Percentiles rank a stretch among this genome's conserved stretches.
phyloP scores from a whole-genome alignment of 2,329 filamentous ascomycete genomes.

The Botrytis fragariae region DNA sequence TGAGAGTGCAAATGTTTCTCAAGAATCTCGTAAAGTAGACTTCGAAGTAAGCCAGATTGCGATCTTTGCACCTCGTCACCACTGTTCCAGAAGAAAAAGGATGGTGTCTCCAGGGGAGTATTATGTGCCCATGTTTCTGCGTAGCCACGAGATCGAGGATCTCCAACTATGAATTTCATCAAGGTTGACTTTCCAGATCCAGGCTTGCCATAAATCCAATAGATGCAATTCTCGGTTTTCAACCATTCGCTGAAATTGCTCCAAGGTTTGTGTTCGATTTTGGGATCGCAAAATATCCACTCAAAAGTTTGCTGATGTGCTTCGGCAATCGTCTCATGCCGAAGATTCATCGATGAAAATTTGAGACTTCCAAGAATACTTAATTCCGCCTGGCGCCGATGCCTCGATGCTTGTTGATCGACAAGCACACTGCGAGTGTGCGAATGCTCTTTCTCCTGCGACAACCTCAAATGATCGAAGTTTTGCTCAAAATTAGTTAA shows the following conservation, averaged over 20 bases:
- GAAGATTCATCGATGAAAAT: constrained; percentile 16
- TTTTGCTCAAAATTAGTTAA: neutral
- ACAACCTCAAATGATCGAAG: neutral
- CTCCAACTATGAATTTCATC: constrained; percentile 24
- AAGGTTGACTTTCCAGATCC: constrained; percentile 35
- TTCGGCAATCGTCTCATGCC: constrained; percentile 7
- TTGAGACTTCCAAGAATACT: constrained; percentile 16
- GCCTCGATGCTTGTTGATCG: neutral
- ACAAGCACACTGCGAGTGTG: neutral
- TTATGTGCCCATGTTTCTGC: constrained; percentile 32
- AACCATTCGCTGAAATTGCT: constrained; percentile 24
- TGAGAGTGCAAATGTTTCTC: neutral
- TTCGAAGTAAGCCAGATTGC: neutral
- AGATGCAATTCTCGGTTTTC: neutral
- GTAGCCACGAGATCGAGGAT: constrained; percentile 21
- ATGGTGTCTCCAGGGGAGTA: constrained; percentile 34
- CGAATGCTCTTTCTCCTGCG: neutral
- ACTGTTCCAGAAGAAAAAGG: constrained; percentile 47
- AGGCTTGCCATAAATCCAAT: constrained; percentile 28
- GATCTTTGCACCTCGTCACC: neutral
- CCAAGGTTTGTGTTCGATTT: neutral
- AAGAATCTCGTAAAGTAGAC: neutral
- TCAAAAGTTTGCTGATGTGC: constrained; percentile 21
- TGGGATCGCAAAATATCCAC: constrained; percentile 19
- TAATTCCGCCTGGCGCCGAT: neutral